A percentile compares a stretch with the other conserved stretches of the same genome.
Evolutionary conservation across 768 basidiomycete species (phyloP).

Genomic region (Termitomyces heimii): DNA sequence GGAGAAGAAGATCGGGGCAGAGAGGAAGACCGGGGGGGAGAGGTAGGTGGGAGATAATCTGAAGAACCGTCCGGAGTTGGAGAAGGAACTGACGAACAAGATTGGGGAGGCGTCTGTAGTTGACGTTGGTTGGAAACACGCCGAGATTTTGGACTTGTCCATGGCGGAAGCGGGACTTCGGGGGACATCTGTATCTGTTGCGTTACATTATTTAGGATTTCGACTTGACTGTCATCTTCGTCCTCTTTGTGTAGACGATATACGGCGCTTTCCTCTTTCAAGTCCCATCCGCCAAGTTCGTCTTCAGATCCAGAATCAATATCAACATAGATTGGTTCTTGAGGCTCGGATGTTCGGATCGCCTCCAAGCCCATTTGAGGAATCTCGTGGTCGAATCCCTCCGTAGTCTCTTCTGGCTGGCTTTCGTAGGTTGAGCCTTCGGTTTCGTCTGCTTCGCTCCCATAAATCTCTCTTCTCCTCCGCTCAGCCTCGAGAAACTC

Average conservation of each 20-base stretch:
- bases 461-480: slow-evolving; percentile 41
- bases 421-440: slow-evolving; percentile 17
- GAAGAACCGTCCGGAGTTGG: slow-evolving; percentile 15
- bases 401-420: slow-evolving; percentile 4
- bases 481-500: slow-evolving; percentile 66
- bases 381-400: slow-evolving; percentile 1
- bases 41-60: slow-evolving; percentile 10
- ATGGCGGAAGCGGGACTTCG: background rate
- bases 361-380: background rate
- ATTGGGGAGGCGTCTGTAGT: slow-evolving; percentile 34
- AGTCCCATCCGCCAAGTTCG: slow-evolving; percentile 32
- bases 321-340: slow-evolving; percentile 8
- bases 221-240: slow-evolving; percentile 24
- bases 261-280: slow-evolving; percentile 35
- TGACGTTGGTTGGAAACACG: slow-evolving; percentile 10
- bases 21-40: slow-evolving; percentile 17
- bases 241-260: slow-evolving; percentile 19
- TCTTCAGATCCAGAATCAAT: slow-evolving; percentile 20
- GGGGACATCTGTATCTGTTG: slow-evolving; percentile 3
- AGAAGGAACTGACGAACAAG: slow-evolving; percentile 11
- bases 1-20: slow-evolving; percentile 17
- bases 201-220: slow-evolving; percentile 21
- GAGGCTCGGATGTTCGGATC: background rate
- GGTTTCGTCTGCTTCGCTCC: slow-evolving; percentile 38
- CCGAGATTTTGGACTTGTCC: background rate